Conservation (phyloP, 139 green algal genomes). For the Coccomyxa sp. region DNA sequence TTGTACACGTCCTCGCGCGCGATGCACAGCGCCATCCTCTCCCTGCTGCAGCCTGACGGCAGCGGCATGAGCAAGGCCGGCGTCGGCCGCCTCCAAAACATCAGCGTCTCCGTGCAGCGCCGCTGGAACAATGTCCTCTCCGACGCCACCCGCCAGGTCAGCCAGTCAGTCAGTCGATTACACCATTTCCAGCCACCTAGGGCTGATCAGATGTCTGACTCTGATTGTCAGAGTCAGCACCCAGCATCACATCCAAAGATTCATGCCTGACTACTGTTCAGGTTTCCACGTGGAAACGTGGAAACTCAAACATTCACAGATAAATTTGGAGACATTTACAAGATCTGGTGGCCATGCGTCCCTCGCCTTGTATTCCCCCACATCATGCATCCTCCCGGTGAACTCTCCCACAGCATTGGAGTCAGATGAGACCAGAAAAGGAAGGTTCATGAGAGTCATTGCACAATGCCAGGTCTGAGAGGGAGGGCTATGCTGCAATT, state of each 20-base stretch:
- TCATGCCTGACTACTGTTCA: constrained; percentile 20
- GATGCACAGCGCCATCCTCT: constrained; percentile 81
- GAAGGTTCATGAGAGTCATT: too few relatives aligned
- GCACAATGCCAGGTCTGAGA: too few relatives aligned
- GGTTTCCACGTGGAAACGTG: constrained; percentile 33
- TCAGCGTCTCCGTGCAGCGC: constrained; percentile 64
- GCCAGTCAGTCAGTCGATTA: too few relatives aligned
- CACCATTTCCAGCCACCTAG: too few relatives aligned
- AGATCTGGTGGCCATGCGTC: not conserved
- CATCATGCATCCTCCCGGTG: too few relatives aligned
- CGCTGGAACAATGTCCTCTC: constrained; percentile 70
- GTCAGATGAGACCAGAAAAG: too few relatives aligned
- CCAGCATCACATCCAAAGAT: not conserved
- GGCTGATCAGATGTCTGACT: not conserved
- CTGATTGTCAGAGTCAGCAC: not conserved
- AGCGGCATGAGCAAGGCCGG: constrained; percentile 21
- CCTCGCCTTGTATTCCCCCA: too few relatives aligned
- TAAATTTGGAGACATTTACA: not conserved
- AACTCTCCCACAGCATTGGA: too few relatives aligned
- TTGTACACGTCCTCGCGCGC: constrained; percentile 87
- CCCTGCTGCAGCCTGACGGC: constrained; percentile 54
- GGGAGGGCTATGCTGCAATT: too few relatives aligned
- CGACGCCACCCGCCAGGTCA: constrained; percentile 6
- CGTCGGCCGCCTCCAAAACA: constrained; percentile 56
- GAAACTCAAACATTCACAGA: not conserved